Evolutionary conservation across 2,329 filamentous ascomycete species (phyloP).

Genomic region (Plenodomus tracheiphilus): DNA sequence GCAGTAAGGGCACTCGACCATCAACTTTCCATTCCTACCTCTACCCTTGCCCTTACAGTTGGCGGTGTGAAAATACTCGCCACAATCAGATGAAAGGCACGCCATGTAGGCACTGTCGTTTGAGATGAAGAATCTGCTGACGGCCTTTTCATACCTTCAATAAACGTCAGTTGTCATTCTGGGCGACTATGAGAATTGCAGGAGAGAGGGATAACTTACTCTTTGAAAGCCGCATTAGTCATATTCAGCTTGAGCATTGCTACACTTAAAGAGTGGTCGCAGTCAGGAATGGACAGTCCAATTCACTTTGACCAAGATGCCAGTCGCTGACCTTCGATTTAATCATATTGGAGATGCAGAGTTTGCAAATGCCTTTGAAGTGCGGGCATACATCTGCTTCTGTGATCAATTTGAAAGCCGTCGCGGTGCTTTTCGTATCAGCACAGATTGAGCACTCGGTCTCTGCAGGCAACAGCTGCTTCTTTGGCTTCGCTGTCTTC

Average conservation of each 20-base stretch:
- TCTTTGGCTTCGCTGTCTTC: slow-evolving; percentile 1
- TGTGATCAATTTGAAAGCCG: slow-evolving; percentile 10
- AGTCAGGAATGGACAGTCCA: slow-evolving; percentile 19
- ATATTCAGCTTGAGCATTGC: slow-evolving; percentile 11
- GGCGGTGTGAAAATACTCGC: slow-evolving; percentile 27
- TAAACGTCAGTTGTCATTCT: slow-evolving; percentile 1
- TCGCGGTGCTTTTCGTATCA: slow-evolving; percentile 5
- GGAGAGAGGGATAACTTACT: slow-evolving; percentile 9
- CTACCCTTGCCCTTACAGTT: slow-evolving; percentile 10
- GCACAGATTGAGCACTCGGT: slow-evolving; percentile 27
- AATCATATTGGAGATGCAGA: slow-evolving; percentile 24
- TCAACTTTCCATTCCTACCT: background rate
- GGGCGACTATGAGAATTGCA: no score
- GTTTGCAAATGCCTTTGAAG: slow-evolving; percentile 21
- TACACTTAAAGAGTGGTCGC: slow-evolving; percentile 12
- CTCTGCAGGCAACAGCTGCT: slow-evolving; percentile 8
- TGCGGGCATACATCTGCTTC: slow-evolving; percentile 19
- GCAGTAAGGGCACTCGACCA: slow-evolving; percentile 30
- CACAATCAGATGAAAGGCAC: slow-evolving; percentile 25
- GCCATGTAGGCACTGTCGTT: slow-evolving; percentile 13
- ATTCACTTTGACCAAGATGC: slow-evolving; percentile 14
- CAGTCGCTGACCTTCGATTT: slow-evolving; percentile 17
- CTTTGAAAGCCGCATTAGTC: slow-evolving; percentile 9
- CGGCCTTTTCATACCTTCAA: slow-evolving; percentile 25
- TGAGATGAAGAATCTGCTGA: slow-evolving; percentile 17